Evolutionary conservation across 2,329 filamentous ascomycete genomes (phyloP), one percentile per base, ranked within the genome.

Genomic region (Neofusicoccum umdonicola): DNA sequence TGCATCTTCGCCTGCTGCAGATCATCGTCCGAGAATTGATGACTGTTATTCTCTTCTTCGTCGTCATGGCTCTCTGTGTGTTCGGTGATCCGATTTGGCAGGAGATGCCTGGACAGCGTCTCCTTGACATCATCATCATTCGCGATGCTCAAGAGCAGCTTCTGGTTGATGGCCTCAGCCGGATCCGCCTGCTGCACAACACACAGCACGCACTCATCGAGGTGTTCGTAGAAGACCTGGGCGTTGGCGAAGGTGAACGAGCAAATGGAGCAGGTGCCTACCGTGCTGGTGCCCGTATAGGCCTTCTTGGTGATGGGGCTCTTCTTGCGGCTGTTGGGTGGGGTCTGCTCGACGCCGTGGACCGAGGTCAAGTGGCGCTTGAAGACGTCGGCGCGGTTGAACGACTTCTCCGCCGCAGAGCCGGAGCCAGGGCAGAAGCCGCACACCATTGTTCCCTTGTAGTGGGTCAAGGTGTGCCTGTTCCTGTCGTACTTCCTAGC

Each of bases 401-500:
- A 97, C 68, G 91, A 94, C 85, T 97, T 97, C 79, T 97, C 93
- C 0, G 90, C 90, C 7, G 92, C 87, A 4, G 92, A 94, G 3
- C 93, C 93, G 34, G 91, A 92, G 39, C 92, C 92, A 1, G 93
- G 92, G 72, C 93, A 97, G 81, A 97, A 97, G 35, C 92, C 93
- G 74, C 93, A 97, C 27, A 97, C 92, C 93, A 97, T 97, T 57
- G 91, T 97, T 45, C 93, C 93, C 80, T 97, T 97, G 85, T 97
- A 97, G 77, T 97, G 93, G 4, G 93, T 97, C 67, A 97, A 80
- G 4, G 93, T 96, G 77, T 97, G 93, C 50, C 93, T 84, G 80
- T 97, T 97, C 84, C 96, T 96, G 82, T 97, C 93, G 76, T 97
- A 97, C 79, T 97, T 97, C 71, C 93, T 86, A 9, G 93, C 93